Conservation (phyloP, 2,329 filamentous ascomycete species). For the Bretziella fagacearum region DNA sequence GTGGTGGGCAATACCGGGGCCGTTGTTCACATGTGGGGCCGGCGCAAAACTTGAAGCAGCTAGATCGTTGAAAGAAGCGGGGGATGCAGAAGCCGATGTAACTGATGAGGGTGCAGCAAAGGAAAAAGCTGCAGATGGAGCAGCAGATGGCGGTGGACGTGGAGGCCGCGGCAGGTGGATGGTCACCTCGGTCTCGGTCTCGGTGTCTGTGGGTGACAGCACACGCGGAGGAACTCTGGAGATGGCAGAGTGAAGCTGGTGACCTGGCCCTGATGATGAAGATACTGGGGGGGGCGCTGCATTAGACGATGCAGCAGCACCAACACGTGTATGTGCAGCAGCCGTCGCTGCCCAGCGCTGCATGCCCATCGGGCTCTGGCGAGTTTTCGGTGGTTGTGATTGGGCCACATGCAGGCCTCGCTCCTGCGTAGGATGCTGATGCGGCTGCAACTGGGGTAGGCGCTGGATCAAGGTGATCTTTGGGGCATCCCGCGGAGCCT, state of each 20-base stretch:
- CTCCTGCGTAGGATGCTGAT: neutral
- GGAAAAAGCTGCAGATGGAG: neutral
- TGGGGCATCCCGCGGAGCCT: neutral
- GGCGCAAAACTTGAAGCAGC: neutral
- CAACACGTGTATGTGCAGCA: neutral
- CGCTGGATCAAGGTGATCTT: neutral
- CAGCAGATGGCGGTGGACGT: conserved; percentile 3
- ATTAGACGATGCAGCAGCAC: neutral
- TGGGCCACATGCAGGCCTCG: neutral
- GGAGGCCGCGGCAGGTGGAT: neutral
- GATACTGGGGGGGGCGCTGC: neutral
- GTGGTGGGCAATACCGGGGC: neutral
- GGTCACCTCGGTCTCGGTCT: neutral
- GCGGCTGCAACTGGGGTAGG: neutral
- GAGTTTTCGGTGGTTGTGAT: neutral
- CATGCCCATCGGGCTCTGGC: neutral
- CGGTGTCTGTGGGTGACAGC: neutral
- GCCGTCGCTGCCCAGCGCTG: conserved; percentile 2
- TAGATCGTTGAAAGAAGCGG: conserved; percentile 1
- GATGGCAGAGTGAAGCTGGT: neutral
- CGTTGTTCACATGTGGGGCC: neutral
- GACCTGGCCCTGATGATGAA: neutral
- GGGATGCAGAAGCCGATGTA: neutral
- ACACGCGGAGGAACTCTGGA: neutral
- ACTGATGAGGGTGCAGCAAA: conserved; percentile 1